Evolutionary conservation across 2,329 filamentous ascomycete genomes (phyloP).

Genomic region (Penicillium concentricum): DNA sequence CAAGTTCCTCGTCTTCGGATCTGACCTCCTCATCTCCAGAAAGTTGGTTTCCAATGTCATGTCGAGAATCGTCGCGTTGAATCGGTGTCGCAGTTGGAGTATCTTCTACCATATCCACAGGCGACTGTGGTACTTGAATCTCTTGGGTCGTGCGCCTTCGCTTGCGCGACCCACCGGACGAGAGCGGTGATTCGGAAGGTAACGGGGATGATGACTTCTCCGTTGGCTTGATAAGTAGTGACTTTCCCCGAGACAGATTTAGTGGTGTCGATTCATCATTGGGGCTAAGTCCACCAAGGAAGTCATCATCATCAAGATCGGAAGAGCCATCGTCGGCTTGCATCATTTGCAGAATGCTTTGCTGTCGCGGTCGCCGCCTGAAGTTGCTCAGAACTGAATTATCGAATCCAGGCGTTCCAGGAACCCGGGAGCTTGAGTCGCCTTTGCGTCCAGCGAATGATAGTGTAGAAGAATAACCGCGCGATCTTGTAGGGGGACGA

Average conservation of each 20-base stretch:
- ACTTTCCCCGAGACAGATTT: constrained; percentile 35
- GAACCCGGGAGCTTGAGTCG: constrained; percentile 35
- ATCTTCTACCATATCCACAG: constrained; percentile 18
- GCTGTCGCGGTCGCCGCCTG: constrained; percentile 43
- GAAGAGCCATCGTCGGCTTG: constrained; percentile 42
- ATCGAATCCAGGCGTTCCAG: constrained; percentile 44
- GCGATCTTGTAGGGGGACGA: constrained; percentile 37
- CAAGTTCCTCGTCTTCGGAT: not conserved
- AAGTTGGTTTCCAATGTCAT: not conserved
- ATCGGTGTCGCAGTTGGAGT: constrained; percentile 19
- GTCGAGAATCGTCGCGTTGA: not conserved
- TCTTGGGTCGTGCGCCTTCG: constrained; percentile 33
- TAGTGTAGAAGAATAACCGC: constrained; percentile 41
- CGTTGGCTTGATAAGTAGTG: constrained; percentile 23
- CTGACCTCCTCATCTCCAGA: constrained; percentile 3
- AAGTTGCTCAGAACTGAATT: constrained; percentile 47
- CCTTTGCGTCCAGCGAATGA: constrained; percentile 39
- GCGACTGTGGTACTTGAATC: constrained; percentile 27
- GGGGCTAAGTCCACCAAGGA: constrained; percentile 44
- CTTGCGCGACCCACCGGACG: constrained; percentile 36
- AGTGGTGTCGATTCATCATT: constrained; percentile 48
- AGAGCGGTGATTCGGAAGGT: constrained; percentile 26
- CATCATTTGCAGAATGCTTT: constrained; percentile 47
- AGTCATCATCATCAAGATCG: constrained; percentile 41
- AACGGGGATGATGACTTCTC: constrained; percentile 20